Conservation (phyloP, 768 basidiomycete species). For the Multifurca ochricompacta region DNA sequence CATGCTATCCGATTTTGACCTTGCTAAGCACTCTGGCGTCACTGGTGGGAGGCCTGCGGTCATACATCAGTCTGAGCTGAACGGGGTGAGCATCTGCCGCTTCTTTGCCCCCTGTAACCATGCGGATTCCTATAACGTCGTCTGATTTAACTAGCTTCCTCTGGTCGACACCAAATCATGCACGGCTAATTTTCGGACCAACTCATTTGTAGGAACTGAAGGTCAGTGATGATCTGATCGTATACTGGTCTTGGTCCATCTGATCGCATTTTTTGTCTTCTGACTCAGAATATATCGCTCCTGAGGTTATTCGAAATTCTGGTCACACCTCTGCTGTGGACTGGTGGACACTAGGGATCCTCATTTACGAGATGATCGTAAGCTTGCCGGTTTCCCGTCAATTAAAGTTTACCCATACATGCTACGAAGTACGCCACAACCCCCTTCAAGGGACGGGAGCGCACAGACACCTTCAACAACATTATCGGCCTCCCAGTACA, state of each 20-base stretch:
- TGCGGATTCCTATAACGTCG: conserved; percentile 9
- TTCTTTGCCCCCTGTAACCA: background rate
- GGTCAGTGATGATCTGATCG: conserved; percentile 38
- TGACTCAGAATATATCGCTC: conserved; percentile 89
- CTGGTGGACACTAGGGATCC: conserved; percentile 98
- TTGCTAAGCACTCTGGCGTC: conserved; percentile 91
- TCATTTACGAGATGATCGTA: conserved; percentile 99
- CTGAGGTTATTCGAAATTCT: conserved; percentile 93
- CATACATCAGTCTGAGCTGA: conserved; percentile 77
- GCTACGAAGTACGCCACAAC: conserved; percentile 82
- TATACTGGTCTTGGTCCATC: conserved; percentile 10
- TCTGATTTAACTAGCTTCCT: conserved; percentile 51
- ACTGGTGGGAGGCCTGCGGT: conserved; percentile 80
- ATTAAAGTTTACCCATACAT: conserved; percentile 19
- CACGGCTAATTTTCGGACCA: conserved; percentile 95
- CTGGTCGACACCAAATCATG: conserved; percentile 96
- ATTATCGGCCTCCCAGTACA: conserved; percentile 80
- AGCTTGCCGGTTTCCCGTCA: conserved; percentile 32
- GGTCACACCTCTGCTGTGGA: conserved; percentile 98
- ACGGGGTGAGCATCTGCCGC: conserved; percentile 57
- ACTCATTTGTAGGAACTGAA: conserved; percentile 99
- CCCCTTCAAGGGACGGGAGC: conserved; percentile 94
- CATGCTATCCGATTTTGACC: conserved; percentile 98
- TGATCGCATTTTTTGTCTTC: conserved; percentile 16
- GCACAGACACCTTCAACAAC: conserved; percentile 94